Percentiles rank a stretch among this genome's conserved stretches.
Conservation (phyloP, 2,329 filamentous ascomycete species). For the Chalaropsis ovoidea region DNA sequence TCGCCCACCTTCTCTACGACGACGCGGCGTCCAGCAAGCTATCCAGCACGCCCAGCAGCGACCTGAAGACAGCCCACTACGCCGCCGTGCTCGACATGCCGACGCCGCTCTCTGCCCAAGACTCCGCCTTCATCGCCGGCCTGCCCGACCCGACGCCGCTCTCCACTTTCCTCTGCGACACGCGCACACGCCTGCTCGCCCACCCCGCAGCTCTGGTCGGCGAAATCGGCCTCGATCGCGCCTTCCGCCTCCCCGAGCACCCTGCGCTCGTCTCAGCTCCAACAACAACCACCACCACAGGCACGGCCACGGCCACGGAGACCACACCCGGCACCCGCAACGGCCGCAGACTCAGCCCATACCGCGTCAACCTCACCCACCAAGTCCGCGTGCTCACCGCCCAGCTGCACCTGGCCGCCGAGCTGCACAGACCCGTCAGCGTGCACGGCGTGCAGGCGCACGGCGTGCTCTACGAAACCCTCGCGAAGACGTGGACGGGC, state of each 20-base stretch:
- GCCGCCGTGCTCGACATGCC: constrained; percentile 53
- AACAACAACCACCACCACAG: neutral
- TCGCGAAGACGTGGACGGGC: constrained; percentile 59
- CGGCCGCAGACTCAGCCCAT: constrained; percentile 55
- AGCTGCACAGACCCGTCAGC: constrained; percentile 54
- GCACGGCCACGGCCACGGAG: constrained; percentile 28
- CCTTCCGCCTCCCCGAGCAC: constrained; percentile 56
- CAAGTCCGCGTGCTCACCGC: constrained; percentile 56
- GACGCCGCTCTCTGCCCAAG: constrained; percentile 36
- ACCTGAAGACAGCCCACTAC: constrained; percentile 45
- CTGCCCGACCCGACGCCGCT: constrained; percentile 54
- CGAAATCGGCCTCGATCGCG: constrained; percentile 68
- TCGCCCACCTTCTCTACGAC: constrained; percentile 65
- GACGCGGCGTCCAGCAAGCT: constrained; percentile 34
- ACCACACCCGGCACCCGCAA: constrained; percentile 62
- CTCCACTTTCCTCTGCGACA: constrained; percentile 47
- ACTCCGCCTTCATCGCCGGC: constrained; percentile 37
- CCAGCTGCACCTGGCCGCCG: constrained; percentile 62
- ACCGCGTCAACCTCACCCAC: constrained; percentile 58
- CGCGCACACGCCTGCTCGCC: constrained; percentile 43
- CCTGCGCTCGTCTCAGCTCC: constrained; percentile 28
- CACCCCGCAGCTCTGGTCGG: constrained; percentile 60
- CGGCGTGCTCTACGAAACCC: constrained; percentile 55
- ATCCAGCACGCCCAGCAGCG: neutral
- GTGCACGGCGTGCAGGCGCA: constrained; percentile 69